phyloP scores from a whole-genome alignment of 2,329 filamentous ascomycete species.

The Fusarium sp. region DNA sequence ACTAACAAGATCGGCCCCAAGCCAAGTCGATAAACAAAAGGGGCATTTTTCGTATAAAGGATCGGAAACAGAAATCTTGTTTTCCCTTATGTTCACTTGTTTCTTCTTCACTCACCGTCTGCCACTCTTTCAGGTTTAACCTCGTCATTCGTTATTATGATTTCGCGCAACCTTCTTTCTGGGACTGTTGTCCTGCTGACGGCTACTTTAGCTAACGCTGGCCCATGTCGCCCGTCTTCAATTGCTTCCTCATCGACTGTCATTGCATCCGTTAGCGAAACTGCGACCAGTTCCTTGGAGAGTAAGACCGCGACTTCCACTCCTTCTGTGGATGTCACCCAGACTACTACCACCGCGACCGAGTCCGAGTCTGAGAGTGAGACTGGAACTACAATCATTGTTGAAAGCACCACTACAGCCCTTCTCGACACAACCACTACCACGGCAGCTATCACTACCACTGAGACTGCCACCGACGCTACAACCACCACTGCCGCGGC shows the following conservation, averaged over 20 bases:
- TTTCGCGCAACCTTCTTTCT: background rate
- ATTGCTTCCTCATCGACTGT: background rate
- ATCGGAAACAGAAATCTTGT: too few relatives aligned
- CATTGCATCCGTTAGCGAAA: background rate
- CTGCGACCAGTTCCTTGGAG: fast-evolving
- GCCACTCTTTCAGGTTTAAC: too few relatives aligned
- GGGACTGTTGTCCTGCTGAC: background rate
- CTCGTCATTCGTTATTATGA: background rate
- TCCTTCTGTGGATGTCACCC: background rate
- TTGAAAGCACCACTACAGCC: background rate
- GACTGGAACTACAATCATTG: background rate
- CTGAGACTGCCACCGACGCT: background rate
- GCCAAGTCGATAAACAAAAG: background rate
- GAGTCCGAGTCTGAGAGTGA: too few relatives aligned
- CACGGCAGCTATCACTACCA: fast-evolving
- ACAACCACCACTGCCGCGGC: background rate
- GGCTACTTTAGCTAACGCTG: background rate
- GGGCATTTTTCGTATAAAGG: background rate
- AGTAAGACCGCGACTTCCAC: background rate
- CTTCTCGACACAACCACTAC: background rate
- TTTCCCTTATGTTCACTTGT: too few relatives aligned
- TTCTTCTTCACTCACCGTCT: too few relatives aligned
- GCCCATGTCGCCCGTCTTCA: background rate
- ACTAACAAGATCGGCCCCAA: background rate
- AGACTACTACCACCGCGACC: background rate